phyloP scores from a whole-genome alignment of 1,284 basidiomycete species.

The Cystobasidium slooffiae region DNA sequence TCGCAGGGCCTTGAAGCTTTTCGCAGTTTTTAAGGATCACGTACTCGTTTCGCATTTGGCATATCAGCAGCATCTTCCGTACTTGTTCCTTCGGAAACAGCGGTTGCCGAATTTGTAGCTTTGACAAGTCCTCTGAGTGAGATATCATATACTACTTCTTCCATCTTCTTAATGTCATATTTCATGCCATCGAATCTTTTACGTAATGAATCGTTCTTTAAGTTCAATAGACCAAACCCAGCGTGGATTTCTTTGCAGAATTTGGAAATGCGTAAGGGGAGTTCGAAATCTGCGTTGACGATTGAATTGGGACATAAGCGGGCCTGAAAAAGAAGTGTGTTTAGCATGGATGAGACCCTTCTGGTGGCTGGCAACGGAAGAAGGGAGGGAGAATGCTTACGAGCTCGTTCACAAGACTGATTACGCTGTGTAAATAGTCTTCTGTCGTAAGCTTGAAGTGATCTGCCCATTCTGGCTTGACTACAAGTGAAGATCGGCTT shows the following conservation, averaged over 20 bases:
- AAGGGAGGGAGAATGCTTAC: conserved; percentile 59
- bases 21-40: neutral
- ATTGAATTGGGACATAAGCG: conserved; percentile 70
- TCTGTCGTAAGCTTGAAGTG: conserved; percentile 70
- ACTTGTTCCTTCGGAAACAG: neutral
- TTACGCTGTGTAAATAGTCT: conserved; percentile 83
- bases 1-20: no score
- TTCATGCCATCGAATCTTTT: conserved; percentile 66
- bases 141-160: conserved; percentile 87
- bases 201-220: conserved; percentile 80
- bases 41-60: conserved; percentile 15
- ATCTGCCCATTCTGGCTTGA: conserved; percentile 71
- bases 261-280: conserved; percentile 74
- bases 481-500: conserved; percentile 57
- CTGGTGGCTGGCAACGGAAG: neutral
- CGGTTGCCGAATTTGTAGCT: neutral
- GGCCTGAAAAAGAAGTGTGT: conserved; percentile 16
- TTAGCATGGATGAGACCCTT: neutral
- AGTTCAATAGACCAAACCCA: conserved; percentile 83
- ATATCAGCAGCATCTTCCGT: neutral
- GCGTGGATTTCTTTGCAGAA: conserved; percentile 82
- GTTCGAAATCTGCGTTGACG: conserved; percentile 77
- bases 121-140: conserved; percentile 68
- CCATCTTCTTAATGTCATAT: conserved; percentile 86
- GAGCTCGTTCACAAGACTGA: conserved; percentile 78